Percentiles rank a stretch among this genome's conserved stretches.
Conservation (phyloP, 345 rosid species). For the Arabidopsis suecica region DNA sequence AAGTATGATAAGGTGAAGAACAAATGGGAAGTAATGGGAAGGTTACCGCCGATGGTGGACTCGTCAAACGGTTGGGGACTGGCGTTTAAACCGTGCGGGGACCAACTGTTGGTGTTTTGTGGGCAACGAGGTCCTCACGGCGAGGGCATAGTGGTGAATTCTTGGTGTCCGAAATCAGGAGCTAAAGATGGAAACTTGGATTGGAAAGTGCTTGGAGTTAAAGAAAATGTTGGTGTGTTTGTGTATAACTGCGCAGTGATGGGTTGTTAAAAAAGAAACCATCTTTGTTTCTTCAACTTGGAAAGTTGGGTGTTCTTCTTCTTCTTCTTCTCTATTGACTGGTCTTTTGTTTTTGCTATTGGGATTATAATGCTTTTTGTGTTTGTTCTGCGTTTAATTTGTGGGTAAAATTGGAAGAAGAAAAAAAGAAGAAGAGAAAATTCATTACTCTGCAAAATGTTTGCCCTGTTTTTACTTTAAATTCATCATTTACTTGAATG, state of each 20-base stretch:
- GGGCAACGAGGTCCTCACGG: constrained; percentile 76
- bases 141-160: constrained; percentile 70
- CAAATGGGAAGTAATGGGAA: constrained; percentile 73
- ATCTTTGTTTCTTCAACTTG: constrained; percentile 30
- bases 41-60: constrained; percentile 80
- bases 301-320: constrained; percentile 10
- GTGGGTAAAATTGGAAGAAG: constrained; percentile 12
- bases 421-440: neutral
- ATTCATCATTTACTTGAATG: constrained; percentile 23
- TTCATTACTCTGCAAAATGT: constrained; percentile 20
- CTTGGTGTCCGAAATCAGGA: constrained; percentile 77
- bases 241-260: constrained; percentile 87
- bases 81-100: constrained; percentile 86
- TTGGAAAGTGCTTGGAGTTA: constrained; percentile 80
- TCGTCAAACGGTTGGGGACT: constrained; percentile 86
- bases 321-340: constrained; percentile 10
- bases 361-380: constrained; percentile 3
- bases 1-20: constrained; percentile 69
- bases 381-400: constrained; percentile 13
- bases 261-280: constrained; percentile 58
- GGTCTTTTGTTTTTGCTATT: constrained; percentile 21
- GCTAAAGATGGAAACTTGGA: constrained; percentile 62
- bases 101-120: constrained; percentile 65
- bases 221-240: constrained; percentile 78
- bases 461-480: neutral